Base-by-base conservation (phyloP, 495 filamentous ascomycete species). In the Tuber microsphaerosporum region DNA sequence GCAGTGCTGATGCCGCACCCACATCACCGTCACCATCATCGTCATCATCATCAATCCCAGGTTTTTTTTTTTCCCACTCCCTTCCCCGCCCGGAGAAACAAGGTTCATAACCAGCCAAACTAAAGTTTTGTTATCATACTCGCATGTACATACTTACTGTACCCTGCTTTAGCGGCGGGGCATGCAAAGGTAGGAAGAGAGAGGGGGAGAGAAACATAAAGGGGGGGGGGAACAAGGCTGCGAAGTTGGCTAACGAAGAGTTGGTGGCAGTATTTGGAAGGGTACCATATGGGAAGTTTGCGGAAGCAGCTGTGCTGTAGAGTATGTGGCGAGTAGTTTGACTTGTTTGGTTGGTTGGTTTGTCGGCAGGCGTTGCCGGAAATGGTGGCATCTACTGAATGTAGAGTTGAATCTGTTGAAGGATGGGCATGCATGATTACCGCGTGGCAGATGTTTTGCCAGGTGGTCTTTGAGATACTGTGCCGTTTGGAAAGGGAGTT, bases 371-470 rank as follows among this genome's bases (percentile, higher is more conserved):
- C n/a, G 56, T 31, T 65, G 0, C 56, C 56, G 12, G n/a, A 65
- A 65, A 31, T 65, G 56, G 56, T 31, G n/a, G n/a, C n/a, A 65
- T 65, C n/a, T 17, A 65, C n/a, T 31, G 26, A 65, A 65, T 56
- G 48, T 6, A 22, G 46, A 51, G 22, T 51, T 51, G 46, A 19
- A 48, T 48, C 19, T 8, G 9, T 42, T 42, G 56, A 65, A 31
- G 9, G 26, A 65, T 31, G 56, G 56, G 31, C 31, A n/a, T 31
- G 56, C 56, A 65, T 65, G 56, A n/a, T 3, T 65, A 65, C 31
- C 56, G 26, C 56, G 56, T 65, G 56, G 56, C 56, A 17, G 56
- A 65, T 31, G n/a, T 65, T 65, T 31, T 65, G 56, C 56, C 56
- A 65, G 56, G 56, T 65, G 56, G 26, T 31, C 56, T 31, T 14